Conservation (phyloP, 495 filamentous ascomycete species). For the Penicillium salamii region DNA sequence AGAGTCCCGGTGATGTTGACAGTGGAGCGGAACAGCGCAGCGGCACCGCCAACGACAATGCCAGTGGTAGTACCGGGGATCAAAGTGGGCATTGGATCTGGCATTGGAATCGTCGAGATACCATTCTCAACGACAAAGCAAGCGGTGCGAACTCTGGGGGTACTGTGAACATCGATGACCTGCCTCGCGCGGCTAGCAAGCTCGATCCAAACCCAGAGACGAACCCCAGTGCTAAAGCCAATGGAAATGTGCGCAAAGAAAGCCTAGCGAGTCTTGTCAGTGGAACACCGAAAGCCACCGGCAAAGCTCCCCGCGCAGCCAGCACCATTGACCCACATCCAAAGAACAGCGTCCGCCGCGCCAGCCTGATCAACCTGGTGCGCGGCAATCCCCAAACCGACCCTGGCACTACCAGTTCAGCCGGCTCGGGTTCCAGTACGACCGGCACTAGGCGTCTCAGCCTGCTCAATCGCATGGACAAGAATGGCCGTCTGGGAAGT, state of each 20-base stretch:
- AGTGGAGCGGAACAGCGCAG: neutral
- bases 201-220: neutral
- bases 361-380: slow-evolving; percentile 1
- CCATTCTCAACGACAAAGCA: neutral
- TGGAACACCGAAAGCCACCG: neutral
- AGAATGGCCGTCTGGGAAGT: neutral
- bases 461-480: neutral
- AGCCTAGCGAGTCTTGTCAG: slow-evolving; percentile 1
- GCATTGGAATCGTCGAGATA: slow-evolving; percentile 5
- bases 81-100: slow-evolving; percentile 5
- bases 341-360: neutral
- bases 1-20: neutral
- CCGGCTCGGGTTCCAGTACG: neutral
- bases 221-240: neutral
- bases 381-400: neutral
- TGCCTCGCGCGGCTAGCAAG: neutral
- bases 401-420: neutral
- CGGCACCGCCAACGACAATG: neutral
- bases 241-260: neutral
- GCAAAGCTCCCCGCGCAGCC: neutral
- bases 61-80: neutral
- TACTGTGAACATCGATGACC: neutral
- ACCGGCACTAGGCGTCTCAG: neutral
- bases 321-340: slow-evolving; percentile 3
- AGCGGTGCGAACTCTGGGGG: neutral